Percentiles rank a stretch among this genome's conserved stretches.
These are phyloP conservation scores for Starmerella tilneyi DNA, from an alignment of 805 yeast species.

Conservation along the genomic window DNA sequence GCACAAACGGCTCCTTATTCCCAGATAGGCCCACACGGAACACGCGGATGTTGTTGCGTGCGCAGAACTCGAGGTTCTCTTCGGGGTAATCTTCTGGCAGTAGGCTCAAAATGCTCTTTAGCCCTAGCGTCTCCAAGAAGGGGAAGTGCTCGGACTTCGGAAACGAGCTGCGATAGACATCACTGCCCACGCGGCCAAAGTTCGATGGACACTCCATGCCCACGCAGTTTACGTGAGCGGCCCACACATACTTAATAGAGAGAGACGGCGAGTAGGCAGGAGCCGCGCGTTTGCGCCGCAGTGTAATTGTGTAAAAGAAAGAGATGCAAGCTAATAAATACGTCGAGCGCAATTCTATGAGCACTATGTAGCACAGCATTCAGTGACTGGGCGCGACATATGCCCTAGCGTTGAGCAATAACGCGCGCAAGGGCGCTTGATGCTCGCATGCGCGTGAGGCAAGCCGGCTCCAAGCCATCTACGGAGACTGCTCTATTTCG, in stretches of 20 bases:
- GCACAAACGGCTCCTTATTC: conserved; percentile 46
- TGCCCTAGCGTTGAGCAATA: too few species aligned
- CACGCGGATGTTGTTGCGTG: conserved; percentile 50
- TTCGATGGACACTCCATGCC: conserved; percentile 57
- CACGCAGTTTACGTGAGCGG: neutral
- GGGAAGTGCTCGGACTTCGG: conserved; percentile 76
- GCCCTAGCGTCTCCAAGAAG: conserved; percentile 49
- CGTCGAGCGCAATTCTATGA: too few species aligned
- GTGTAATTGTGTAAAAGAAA: too few species aligned
- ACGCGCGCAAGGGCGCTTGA: too few species aligned
- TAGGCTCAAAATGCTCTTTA: conserved; percentile 69
- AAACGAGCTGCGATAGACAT: conserved; percentile 78
- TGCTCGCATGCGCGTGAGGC: too few species aligned
- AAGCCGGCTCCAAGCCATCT: neutral
- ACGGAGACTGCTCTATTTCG: neutral
- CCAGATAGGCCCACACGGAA: conserved; percentile 91
- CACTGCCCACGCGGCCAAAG: conserved; percentile 70
- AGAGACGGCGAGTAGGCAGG: neutral
- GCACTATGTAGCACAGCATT: too few species aligned
- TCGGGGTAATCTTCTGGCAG: conserved; percentile 88
- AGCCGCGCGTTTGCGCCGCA: neutral
- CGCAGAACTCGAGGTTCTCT: conserved; percentile 57
- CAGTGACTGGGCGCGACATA: too few species aligned
- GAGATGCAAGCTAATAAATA: too few species aligned
- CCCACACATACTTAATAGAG: neutral